Evolutionary conservation across 177 flowering plant genomes (phyloP).

Genomic region (Vitis hybrid): DNA sequence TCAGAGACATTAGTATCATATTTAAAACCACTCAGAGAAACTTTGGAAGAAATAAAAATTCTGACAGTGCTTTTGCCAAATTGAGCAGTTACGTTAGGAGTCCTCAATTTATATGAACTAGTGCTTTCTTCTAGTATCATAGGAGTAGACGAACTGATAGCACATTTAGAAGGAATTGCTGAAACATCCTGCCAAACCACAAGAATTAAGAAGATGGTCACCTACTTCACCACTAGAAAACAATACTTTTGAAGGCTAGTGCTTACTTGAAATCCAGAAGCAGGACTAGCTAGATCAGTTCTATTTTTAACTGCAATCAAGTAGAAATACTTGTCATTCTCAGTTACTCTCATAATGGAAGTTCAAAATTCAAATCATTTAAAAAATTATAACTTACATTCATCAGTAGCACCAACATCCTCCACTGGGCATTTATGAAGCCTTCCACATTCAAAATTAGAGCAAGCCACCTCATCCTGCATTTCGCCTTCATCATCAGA

Average conservation of each 20-base stretch:
- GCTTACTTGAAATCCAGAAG: slow-evolving; percentile 43
- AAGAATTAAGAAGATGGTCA: neutral
- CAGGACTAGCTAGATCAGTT: slow-evolving; percentile 18
- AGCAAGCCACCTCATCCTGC: slow-evolving; percentile 25
- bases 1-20: slow-evolving; percentile 22
- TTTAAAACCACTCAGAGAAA: slow-evolving; percentile 36
- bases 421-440: slow-evolving; percentile 24
- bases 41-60: slow-evolving; percentile 27
- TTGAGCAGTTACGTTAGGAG: slow-evolving; percentile 29
- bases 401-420: slow-evolving; percentile 52
- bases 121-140: slow-evolving; percentile 60
- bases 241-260: neutral
- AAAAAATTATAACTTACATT: slow-evolving; percentile 36
- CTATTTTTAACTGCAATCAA: slow-evolving; percentile 44
- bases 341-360: neutral
- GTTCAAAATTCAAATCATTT: slow-evolving; percentile 1
- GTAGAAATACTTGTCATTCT: slow-evolving; percentile 13
- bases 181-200: slow-evolving; percentile 44
- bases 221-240: slow-evolving; percentile 5
- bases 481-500: slow-evolving; percentile 89
- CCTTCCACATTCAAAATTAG: slow-evolving; percentile 21
- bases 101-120: slow-evolving; percentile 51
- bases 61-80: slow-evolving; percentile 24
- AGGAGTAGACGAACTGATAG: slow-evolving; percentile 34
- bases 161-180: slow-evolving; percentile 32